Evolutionary conservation across 2,329 filamentous ascomycete species (phyloP).

Genomic region (Pyrenochaeta sp.): DNA sequence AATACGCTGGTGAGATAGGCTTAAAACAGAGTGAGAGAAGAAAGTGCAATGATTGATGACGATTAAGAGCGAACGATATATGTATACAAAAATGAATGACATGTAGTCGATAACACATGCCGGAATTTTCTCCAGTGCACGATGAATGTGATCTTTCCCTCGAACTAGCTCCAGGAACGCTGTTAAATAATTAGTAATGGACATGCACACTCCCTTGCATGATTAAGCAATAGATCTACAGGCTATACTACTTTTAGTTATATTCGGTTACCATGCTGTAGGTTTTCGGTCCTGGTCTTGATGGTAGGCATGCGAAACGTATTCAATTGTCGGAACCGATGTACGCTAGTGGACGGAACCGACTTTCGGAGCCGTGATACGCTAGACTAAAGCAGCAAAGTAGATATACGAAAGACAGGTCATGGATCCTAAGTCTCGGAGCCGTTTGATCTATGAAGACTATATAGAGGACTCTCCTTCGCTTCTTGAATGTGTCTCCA

Average conservation of each 20-base stretch:
- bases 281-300: neutral
- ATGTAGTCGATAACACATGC: slow-evolving; percentile 16
- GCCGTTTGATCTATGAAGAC: neutral
- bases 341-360: neutral
- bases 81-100: slow-evolving; percentile 18
- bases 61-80: slow-evolving; percentile 17
- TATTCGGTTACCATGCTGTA: neutral
- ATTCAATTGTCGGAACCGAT: neutral
- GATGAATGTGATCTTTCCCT: too few species aligned
- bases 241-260: neutral
- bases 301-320: neutral
- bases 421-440: neutral
- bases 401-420: neutral
- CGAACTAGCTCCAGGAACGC: neutral
- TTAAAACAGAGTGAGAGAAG: slow-evolving; percentile 11
- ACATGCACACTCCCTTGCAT: neutral
- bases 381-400: neutral
- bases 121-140: neutral
- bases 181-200: too few species aligned
- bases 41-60: slow-evolving; percentile 19
- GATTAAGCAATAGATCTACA: neutral
- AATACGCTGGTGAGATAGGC: neutral
- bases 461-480: neutral
- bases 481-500: neutral
- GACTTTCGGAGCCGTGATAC: neutral